A percentile compares a stretch with the other conserved stretches of the same genome.
These are phyloP conservation scores for Stylonectria norvegica DNA, from an alignment of 2,329 filamentous ascomycete genomes.

Conservation along the genomic window DNA sequence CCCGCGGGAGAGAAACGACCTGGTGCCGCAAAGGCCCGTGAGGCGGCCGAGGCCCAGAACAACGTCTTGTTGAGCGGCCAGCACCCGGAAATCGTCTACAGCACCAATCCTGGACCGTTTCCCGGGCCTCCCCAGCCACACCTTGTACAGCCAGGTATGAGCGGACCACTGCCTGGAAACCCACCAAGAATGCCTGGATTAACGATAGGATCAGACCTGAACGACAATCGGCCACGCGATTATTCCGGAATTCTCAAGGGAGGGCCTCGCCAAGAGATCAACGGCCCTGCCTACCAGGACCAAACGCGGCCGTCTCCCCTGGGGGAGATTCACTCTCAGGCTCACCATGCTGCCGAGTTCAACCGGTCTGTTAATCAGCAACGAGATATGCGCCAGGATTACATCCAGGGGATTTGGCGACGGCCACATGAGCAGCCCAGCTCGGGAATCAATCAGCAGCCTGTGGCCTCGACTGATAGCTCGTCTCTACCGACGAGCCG, in stretches of 20 bases:
- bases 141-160: conserved; percentile 69
- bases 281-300: conserved; percentile 84
- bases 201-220: conserved; percentile 73
- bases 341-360: conserved; percentile 84
- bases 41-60: conserved; percentile 70
- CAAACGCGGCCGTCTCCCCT: conserved; percentile 72
- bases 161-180: conserved; percentile 59
- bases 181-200: conserved; percentile 79
- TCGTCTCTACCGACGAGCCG: conserved; percentile 48
- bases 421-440: conserved; percentile 73
- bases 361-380: conserved; percentile 81
- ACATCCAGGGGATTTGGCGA: conserved; percentile 77
- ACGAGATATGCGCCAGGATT: conserved; percentile 74
- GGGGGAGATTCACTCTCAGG: conserved; percentile 79
- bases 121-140: conserved; percentile 65
- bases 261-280: conserved; percentile 83
- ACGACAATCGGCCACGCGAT: conserved; percentile 73
- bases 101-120: conserved; percentile 65
- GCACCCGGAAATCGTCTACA: conserved; percentile 86
- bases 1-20: conserved; percentile 93
- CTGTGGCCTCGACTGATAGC: conserved; percentile 41
- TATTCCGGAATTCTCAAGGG: conserved; percentile 75
- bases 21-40: conserved; percentile 82
- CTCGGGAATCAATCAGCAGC: conserved; percentile 41
- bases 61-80: conserved; percentile 62